Percentiles rank a stretch among this genome's conserved stretches.
These are phyloP conservation scores for Cucurbita argyrosperma DNA, from an alignment of 306 rosid species.

Conservation along the genomic window DNA sequence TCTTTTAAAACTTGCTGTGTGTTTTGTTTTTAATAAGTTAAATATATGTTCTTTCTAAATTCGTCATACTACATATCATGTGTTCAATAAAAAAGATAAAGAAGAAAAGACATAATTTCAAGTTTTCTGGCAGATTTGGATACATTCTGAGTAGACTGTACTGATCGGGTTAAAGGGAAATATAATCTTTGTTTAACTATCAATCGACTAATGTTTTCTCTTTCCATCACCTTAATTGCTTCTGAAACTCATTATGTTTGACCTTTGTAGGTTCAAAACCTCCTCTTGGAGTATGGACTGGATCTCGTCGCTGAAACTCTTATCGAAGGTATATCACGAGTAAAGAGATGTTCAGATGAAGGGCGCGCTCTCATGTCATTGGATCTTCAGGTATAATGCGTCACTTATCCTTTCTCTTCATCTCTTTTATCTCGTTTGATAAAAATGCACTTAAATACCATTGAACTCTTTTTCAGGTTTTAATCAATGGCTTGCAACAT, in stretches of 20 bases:
- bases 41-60: too few species aligned
- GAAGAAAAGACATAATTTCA: neutral
- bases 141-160: neutral
- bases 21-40: too few species aligned
- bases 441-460: slow-evolving; percentile 4
- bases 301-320: slow-evolving; percentile 80
- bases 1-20: too few species aligned
- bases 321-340: slow-evolving; percentile 85
- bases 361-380: slow-evolving; percentile 95
- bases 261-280: slow-evolving; percentile 51
- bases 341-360: slow-evolving; percentile 90
- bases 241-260: neutral
- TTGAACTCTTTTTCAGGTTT: slow-evolving; percentile 46
- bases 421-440: slow-evolving; percentile 11
- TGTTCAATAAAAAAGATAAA: too few species aligned
- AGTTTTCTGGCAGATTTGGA: neutral
- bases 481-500: slow-evolving; percentile 91
- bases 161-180: neutral
- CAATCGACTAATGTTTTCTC: neutral
- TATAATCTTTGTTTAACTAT: neutral
- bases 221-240: neutral
- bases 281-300: slow-evolving; percentile 59
- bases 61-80: too few species aligned
- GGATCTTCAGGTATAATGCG: slow-evolving; percentile 61
- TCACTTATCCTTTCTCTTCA: neutral